Base-by-base conservation (phyloP, 257 asterid species). In the Cinchona pubescens region DNA sequence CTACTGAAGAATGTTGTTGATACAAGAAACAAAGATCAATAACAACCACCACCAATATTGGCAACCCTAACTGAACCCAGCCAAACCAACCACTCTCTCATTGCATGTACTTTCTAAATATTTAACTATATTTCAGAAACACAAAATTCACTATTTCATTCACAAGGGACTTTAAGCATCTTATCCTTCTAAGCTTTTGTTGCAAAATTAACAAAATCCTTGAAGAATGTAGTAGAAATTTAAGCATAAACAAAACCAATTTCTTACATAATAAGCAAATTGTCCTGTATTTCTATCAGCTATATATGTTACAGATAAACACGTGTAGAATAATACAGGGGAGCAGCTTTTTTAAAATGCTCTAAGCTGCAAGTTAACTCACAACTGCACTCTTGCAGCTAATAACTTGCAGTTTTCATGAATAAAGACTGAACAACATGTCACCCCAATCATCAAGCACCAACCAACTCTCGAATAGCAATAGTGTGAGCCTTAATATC, bases 371-470 rank as follows among this genome's bases (percentile, higher is more conserved):
- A 30, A 61, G 42, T 61, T 61, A 16, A 30, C 37, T 27, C 19
- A 21, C 7, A 32, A 53, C 49, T 27, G 58, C 60, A n/a, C 25
- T 51, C 30, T 51, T 68, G 68, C 30, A 66, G 42, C 74, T 34
- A 48, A 75, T 34, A 64, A 35, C 76, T 48, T 71, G 9, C 65
- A 53, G 34, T 59, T 46, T 73, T 79, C 75, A 76, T 56, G 80
- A 86, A 84, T 69, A 76, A 78, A 76, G 61, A 49, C 58, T 70
- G 65, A 78, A 67, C 61, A 55, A 45, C 55, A 67, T 64, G 58
- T 65, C 49, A 43, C 19, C 69, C 56, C 63, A 61, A 67, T 60
- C 35, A 75, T 18, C 34, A 73, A 72, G 38, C 65, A 72, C 27
- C 69, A 70, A 49, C 38, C 23, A 21, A 12, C 53, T n/a, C 76